These are phyloP conservation scores for Lolium multiflorum DNA, from an alignment of 176 grass and related monocot genomes.

Conservation along the genomic window DNA sequence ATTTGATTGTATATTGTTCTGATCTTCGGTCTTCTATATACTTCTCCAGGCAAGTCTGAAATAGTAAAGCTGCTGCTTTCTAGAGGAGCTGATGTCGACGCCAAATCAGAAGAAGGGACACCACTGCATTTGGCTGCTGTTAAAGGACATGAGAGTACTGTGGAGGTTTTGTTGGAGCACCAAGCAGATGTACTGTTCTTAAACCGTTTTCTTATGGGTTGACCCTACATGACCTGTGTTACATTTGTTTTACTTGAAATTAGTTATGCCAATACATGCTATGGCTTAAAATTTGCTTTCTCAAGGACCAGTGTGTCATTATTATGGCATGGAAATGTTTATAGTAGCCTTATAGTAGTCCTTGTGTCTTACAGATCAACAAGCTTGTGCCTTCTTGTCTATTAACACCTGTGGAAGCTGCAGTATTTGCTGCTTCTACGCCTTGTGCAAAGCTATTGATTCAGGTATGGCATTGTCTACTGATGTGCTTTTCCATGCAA, in stretches of 20 bases:
- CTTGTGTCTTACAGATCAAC: not conserved
- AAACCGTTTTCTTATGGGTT: not conserved
- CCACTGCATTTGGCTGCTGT: constrained; percentile 24
- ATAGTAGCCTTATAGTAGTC: not conserved
- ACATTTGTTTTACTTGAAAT: not conserved
- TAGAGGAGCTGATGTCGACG: constrained; percentile 35
- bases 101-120: constrained; percentile 12
- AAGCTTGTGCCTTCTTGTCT: not conserved
- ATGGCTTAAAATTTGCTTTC: not conserved
- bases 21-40: not conserved
- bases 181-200: constrained; percentile 21
- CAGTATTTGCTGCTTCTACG: not conserved
- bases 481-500: not conserved
- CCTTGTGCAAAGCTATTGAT: constrained; percentile 7
- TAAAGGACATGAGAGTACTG: constrained; percentile 9
- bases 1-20: not conserved
- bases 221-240: not conserved
- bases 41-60: constrained; percentile 39
- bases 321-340: not conserved
- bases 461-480: constrained; percentile 8
- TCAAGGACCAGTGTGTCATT: not conserved
- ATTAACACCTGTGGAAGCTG: not conserved
- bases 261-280: not conserved
- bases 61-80: constrained; percentile 42
- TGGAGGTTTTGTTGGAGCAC: constrained; percentile 18